Percentiles rank a stretch among this genome's conserved stretches.
phyloP scores from a whole-genome alignment of 2,329 filamentous ascomycete species.

The Venturia pyrina region DNA sequence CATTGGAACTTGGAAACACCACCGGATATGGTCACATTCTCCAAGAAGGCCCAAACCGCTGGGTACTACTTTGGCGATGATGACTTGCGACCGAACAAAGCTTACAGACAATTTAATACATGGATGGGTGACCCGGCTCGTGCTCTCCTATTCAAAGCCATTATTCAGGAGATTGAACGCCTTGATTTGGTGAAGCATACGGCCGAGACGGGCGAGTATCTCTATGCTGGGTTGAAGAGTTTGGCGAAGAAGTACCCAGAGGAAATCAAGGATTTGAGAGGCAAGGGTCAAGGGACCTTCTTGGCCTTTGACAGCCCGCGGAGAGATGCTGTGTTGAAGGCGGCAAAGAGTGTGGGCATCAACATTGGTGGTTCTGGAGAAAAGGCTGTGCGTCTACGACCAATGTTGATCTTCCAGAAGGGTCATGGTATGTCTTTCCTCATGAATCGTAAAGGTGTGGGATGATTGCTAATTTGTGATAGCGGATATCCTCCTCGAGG shows the following conservation, averaged over 20 bases:
- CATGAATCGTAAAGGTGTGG: constrained; percentile 17
- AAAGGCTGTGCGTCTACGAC: constrained; percentile 66
- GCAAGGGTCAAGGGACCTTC: constrained; percentile 82
- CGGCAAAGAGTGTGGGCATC: constrained; percentile 69
- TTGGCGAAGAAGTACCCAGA: constrained; percentile 62
- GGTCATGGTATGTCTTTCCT: constrained; percentile 52
- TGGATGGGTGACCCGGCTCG: constrained; percentile 92
- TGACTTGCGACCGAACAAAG: constrained; percentile 75
- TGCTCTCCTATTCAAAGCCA: constrained; percentile 75
- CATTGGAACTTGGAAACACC: constrained; percentile 76
- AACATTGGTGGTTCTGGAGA: constrained; percentile 81
- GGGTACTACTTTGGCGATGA: constrained; percentile 85
- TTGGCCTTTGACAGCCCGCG: constrained; percentile 82
- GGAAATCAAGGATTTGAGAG: constrained; percentile 73
- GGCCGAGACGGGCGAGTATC: constrained; percentile 65
- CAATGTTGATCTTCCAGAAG: constrained; percentile 90
- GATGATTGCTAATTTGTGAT: constrained; percentile 21
- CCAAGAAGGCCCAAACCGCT: constrained; percentile 89
- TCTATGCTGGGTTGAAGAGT: constrained; percentile 58
- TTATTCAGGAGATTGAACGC: constrained; percentile 69
- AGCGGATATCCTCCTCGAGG: constrained; percentile 67
- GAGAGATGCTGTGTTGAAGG: constrained; percentile 67
- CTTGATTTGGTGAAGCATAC: constrained; percentile 73
- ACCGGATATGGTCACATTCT: constrained; percentile 91
- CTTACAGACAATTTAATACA: constrained; percentile 94